Percentiles rank a stretch among this genome's conserved stretches.
phyloP scores from a whole-genome alignment of 805 yeast genomes.

The Suhomyces tanzawaensis region DNA sequence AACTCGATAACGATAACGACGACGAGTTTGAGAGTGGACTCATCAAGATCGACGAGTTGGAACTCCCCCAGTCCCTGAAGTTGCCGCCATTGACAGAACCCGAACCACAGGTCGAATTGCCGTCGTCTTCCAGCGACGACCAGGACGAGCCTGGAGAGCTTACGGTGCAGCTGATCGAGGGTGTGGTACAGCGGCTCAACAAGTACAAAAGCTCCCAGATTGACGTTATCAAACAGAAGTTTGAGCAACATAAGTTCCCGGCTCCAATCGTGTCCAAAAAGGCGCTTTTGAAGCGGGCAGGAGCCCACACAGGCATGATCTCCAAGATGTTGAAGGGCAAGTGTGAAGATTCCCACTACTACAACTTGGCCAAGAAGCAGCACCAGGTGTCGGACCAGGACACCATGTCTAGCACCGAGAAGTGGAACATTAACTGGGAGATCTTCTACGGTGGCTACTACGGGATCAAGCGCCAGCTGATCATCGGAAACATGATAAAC shows the following conservation, averaged over 20 bases:
- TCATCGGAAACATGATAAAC: slow-evolving; percentile 45
- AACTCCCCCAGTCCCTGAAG: neutral
- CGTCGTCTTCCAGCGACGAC: neutral
- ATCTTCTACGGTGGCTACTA: slow-evolving; percentile 56
- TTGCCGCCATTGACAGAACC: neutral
- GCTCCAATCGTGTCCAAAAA: slow-evolving; percentile 28
- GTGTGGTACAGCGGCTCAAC: slow-evolving; percentile 14
- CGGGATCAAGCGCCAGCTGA: slow-evolving; percentile 57
- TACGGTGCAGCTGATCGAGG: neutral
- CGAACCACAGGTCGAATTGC: neutral
- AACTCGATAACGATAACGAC: neutral
- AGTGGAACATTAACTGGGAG: slow-evolving; percentile 45
- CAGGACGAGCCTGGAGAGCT: neutral
- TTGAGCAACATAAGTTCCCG: slow-evolving; percentile 18
- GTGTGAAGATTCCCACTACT: slow-evolving; percentile 44
- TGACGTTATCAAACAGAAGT: slow-evolving; percentile 14
- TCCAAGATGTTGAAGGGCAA: slow-evolving; percentile 45
- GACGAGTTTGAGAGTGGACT: slow-evolving; percentile 4
- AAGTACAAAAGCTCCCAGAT: slow-evolving; percentile 12
- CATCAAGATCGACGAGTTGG: neutral
- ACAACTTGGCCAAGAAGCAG: slow-evolving; percentile 46
- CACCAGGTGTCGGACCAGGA: slow-evolving; percentile 37
- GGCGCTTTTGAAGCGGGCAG: slow-evolving; percentile 26
- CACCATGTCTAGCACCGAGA: slow-evolving; percentile 46
- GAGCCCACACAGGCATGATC: slow-evolving; percentile 30